Base-by-base conservation (phyloP, 805 yeast species). In the Cyberlindnera veronae region DNA sequence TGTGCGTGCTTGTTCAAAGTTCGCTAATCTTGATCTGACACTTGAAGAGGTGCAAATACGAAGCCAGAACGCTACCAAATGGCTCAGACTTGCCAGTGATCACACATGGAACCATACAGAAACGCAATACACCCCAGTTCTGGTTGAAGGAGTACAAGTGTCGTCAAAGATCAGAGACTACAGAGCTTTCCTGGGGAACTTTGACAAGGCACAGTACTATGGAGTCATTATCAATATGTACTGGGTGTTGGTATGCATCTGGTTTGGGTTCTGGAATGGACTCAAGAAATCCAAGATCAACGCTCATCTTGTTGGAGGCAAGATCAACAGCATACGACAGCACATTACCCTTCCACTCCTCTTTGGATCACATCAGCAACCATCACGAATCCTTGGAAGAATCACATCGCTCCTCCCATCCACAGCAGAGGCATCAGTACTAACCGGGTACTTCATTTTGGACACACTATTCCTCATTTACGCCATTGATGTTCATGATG, bases 401-500 rank as follows among this genome's bases (percentile, higher is more conserved):
- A 31, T 49, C 20, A 49, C 57, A 1, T 31, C 50, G 7, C 41
- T 56, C 20, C 17, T 56, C 7, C 60, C 60, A 9, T 42, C 59
- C 9, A 37, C 38, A 18, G 35, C 43, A 5, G 60, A 56, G 23
- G 33, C 41, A 58, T 40, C 61, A 46, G 48, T 62, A 44, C 56
- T 51, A 42, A 6, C 61, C 59, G 46, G 64, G 60, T 31, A 51
- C 68, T 29, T 64, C 62, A 31, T 36, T 3, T 20, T 54, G 13
- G 39, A 54, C 32, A 40, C 54, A 0, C 22, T 39, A 6, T 45
- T 38, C 17, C 38, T 54, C 7, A 6, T 39, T 12, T 14, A 28
- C 5, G 34, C 40, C 3, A 47, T 47, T 23, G 34, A 42, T 11
- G 22, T 56, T 2, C 42, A 50, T 21, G 32, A 33, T 5, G 50